A percentile compares a stretch with the other conserved stretches of the same genome.
phyloP scores from a whole-genome alignment of 208 protist species.

The Sergeia podlipaevii region DNA sequence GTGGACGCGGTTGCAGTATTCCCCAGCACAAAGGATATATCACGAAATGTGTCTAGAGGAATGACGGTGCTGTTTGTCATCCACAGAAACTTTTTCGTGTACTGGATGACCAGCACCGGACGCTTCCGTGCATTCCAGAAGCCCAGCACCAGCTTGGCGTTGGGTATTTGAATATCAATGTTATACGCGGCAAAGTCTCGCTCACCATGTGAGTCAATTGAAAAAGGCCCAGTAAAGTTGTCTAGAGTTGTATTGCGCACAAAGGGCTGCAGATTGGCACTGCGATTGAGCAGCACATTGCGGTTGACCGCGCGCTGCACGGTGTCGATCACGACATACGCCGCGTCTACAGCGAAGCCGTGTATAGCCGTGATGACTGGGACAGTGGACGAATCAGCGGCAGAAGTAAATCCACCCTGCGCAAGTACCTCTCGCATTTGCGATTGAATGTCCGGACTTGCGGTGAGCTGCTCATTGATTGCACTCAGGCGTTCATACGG shows the following conservation, averaged over 20 bases:
- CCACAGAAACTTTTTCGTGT: conserved; percentile 43
- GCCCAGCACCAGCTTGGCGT: conserved; percentile 40
- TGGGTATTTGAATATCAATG: conserved; percentile 64
- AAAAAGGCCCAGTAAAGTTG: conserved; percentile 57
- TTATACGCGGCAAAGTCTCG: conserved; percentile 53
- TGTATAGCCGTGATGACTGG: conserved; percentile 23
- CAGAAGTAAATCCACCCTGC: conserved; percentile 54
- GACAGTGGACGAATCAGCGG: conserved; percentile 43
- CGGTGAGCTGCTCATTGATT: conserved; percentile 35
- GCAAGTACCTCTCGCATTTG: conserved; percentile 42
- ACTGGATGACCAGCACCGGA: conserved; percentile 26
- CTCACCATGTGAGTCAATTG: conserved; percentile 62
- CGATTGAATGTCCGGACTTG: conserved; percentile 17
- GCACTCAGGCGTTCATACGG: conserved; percentile 15
- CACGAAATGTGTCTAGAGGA: conserved; percentile 79
- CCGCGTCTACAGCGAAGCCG: conserved; percentile 78
- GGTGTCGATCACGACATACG: conserved; percentile 55
- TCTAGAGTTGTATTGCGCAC: conserved; percentile 53
- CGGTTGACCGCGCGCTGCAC: conserved; percentile 36
- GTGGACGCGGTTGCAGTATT: conserved; percentile 63
- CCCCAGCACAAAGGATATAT: conserved; percentile 71
- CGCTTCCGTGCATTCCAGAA: conserved; percentile 41
- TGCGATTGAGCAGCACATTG: conserved; percentile 44
- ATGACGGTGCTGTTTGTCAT: conserved; percentile 51
- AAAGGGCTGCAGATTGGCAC: conserved; percentile 34